These are phyloP conservation scores for Coelastrella sp. DNA, from an alignment of 139 green algal species.

Conservation along the genomic window DNA sequence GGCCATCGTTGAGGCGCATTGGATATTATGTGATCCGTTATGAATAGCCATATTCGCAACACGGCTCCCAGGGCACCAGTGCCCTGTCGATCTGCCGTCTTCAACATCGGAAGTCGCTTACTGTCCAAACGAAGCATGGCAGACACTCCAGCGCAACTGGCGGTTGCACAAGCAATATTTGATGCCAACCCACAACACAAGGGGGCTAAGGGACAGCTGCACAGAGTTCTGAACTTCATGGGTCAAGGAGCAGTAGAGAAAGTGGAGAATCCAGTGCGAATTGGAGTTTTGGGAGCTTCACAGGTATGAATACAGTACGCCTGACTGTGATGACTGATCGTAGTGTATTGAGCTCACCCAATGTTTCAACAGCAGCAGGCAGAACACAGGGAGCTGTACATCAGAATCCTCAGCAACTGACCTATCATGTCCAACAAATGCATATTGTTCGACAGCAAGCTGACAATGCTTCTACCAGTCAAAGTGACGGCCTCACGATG, in stretches of 20 bases:
- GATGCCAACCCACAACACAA: background rate
- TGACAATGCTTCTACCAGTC: no score
- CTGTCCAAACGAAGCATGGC: background rate
- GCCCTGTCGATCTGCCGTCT: no score
- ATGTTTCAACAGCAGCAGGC: background rate
- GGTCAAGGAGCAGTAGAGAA: slow-evolving; percentile 15
- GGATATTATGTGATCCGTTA: no score
- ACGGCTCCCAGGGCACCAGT: no score
- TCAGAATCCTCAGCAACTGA: background rate
- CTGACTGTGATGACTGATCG: no score
- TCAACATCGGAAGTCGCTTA: background rate
- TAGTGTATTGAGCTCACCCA: no score
- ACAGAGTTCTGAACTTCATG: slow-evolving; percentile 44
- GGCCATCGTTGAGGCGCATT: no score
- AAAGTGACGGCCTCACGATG: background rate
- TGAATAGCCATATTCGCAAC: no score
- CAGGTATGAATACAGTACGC: background rate
- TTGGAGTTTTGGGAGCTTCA: slow-evolving; percentile 45
- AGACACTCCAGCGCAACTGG: background rate
- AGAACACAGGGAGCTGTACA: background rate
- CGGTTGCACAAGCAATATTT: background rate
- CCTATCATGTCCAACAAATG: background rate
- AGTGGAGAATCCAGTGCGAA: background rate
- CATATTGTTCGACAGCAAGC: background rate
- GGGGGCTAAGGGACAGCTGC: slow-evolving; percentile 14